Evolutionary conservation across 495 filamentous ascomycete genomes (phyloP).

Genomic region (Chaetomium fimeti): DNA sequence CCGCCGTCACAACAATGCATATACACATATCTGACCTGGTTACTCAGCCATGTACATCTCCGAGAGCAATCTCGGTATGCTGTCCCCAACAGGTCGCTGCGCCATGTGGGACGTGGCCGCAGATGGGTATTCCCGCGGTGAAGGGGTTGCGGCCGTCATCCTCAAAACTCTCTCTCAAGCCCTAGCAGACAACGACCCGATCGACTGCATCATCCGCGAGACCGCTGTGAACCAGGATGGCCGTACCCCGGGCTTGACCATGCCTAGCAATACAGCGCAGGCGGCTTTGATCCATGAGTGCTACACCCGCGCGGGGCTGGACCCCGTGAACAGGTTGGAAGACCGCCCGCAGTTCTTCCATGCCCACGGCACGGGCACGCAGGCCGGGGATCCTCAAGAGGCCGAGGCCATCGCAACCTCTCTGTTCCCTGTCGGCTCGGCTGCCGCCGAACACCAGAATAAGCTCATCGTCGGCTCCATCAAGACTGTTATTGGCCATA

Average conservation of each 20-base stretch:
- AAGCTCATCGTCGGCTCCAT: constrained; percentile 52
- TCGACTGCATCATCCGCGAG: constrained; percentile 58
- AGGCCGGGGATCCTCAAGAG: background rate
- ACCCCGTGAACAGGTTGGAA: constrained; percentile 39
- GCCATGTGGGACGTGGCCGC: constrained; percentile 56
- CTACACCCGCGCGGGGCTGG: constrained; percentile 47
- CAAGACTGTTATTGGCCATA: constrained; percentile 59
- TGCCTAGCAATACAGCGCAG: constrained; percentile 53
- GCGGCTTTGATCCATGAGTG: constrained; percentile 46
- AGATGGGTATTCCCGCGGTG: constrained; percentile 62
- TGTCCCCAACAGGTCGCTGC: constrained; percentile 43
- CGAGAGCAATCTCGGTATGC: constrained; percentile 38
- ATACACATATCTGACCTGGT: no score
- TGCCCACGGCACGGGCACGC: constrained; percentile 29
- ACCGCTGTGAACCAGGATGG: constrained; percentile 57
- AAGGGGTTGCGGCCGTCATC: constrained; percentile 54
- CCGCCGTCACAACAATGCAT: background rate
- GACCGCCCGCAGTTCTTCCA: constrained; percentile 43
- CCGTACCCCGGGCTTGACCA: constrained; percentile 48
- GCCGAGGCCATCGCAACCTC: background rate
- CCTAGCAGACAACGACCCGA: constrained; percentile 47
- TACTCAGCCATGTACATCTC: constrained; percentile 21
- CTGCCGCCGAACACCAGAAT: no score
- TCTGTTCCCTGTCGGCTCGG: constrained; percentile 3
- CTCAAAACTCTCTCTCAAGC: constrained; percentile 56